phyloP scores from a whole-genome alignment of 192 early-diverging fungal genomes.

The Gaertneriomyces semiglobifer region DNA sequence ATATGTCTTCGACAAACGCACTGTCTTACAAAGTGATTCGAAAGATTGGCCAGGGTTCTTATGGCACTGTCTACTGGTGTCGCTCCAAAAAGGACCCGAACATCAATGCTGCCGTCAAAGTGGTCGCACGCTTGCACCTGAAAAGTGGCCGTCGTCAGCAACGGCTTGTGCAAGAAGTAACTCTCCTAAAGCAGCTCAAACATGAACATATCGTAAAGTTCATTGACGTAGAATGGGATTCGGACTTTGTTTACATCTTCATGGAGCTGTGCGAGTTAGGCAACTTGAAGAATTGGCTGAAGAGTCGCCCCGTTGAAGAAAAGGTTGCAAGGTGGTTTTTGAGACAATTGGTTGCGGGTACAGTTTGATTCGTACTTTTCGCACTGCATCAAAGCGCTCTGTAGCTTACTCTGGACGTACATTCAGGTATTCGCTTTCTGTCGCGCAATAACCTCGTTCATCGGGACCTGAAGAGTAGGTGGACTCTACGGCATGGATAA shows the following conservation, averaged over 20 bases:
- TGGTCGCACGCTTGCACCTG: slow-evolving; percentile 12
- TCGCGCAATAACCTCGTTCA: slow-evolving; percentile 18
- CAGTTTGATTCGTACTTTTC: not conserved
- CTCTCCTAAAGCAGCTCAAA: slow-evolving; percentile 14
- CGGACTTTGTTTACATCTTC: slow-evolving; percentile 19
- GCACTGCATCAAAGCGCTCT: not conserved
- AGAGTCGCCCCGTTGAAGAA: slow-evolving; percentile 12
- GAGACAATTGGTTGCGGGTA: slow-evolving; percentile 22
- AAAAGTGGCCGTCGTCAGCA: slow-evolving; percentile 3
- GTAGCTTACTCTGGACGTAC: too few species aligned
- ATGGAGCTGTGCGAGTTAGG: slow-evolving; percentile 33
- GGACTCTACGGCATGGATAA: not conserved
- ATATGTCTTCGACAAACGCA: not conserved
- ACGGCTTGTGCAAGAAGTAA: slow-evolving; percentile 22
- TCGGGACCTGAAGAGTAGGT: slow-evolving; percentile 33
- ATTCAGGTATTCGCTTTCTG: slow-evolving; percentile 21
- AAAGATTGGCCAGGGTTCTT: slow-evolving; percentile 26
- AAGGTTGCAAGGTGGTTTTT: slow-evolving; percentile 18
- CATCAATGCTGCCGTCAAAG: slow-evolving; percentile 17
- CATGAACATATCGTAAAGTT: slow-evolving; percentile 29
- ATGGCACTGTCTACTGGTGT: slow-evolving; percentile 20
- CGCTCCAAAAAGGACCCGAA: not conserved
- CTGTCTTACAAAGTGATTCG: slow-evolving; percentile 14
- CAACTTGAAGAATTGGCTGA: slow-evolving; percentile 11
- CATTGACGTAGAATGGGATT: slow-evolving; percentile 30